Percentiles rank a stretch among this genome's conserved stretches.
phyloP scores from a whole-genome alignment of 805 yeast genomes.

The Pichia membranifaciens region DNA sequence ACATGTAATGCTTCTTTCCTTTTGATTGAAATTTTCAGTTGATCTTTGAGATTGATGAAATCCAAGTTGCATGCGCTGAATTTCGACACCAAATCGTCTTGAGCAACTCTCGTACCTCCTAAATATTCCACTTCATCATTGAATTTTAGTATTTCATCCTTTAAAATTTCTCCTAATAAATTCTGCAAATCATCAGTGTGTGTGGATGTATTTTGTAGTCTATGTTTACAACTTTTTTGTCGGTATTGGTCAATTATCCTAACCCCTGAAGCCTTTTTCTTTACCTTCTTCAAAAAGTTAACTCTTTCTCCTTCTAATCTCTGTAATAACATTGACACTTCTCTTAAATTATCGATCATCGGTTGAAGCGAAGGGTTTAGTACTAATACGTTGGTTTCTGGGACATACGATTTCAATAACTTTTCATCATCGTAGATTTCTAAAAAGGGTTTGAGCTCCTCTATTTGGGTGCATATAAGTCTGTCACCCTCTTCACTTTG shows the following conservation, averaged over 20 bases:
- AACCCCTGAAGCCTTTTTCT: constrained; percentile 37
- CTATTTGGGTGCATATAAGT: constrained; percentile 41
- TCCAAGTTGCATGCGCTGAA: constrained; percentile 23
- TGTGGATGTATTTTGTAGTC: too few relatives aligned
- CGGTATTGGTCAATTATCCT: constrained; percentile 14
- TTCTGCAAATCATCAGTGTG: constrained; percentile 33
- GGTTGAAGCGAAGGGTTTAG: constrained; percentile 30
- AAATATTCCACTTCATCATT: constrained; percentile 45
- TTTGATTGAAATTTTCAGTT: constrained; percentile 24
- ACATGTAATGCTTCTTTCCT: constrained; percentile 47
- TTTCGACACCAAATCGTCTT: constrained; percentile 26
- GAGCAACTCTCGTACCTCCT: constrained; percentile 34
- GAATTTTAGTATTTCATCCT: constrained; percentile 41
- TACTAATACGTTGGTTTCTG: constrained; percentile 33
- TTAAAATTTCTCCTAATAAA: neutral
- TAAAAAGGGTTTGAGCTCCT: constrained; percentile 42
- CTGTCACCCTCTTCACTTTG: constrained; percentile 62
- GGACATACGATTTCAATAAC: constrained; percentile 33
- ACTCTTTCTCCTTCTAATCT: constrained; percentile 34
- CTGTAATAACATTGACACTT: constrained; percentile 26
- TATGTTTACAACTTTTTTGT: constrained; percentile 17
- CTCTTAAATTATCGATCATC: constrained; percentile 33
- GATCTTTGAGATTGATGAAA: constrained; percentile 34
- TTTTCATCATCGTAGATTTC: constrained; percentile 32
- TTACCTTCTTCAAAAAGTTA: constrained; percentile 37